A percentile compares a stretch with the other conserved stretches of the same genome.
These are phyloP conservation scores for Linaria vulgaris DNA, from an alignment of 257 asterid genomes.

Conservation along the genomic window DNA sequence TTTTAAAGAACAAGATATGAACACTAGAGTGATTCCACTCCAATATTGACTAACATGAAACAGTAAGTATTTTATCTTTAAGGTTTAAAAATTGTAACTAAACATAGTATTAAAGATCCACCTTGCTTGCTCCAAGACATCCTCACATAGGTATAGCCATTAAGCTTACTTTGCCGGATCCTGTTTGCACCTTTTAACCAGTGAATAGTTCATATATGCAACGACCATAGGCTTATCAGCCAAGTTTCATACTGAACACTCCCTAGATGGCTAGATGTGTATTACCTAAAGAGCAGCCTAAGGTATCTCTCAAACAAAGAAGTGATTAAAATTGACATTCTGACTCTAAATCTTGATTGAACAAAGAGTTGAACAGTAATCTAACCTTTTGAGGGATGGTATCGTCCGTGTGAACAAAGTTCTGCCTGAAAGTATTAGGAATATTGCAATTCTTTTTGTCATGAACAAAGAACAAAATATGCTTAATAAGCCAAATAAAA, in stretches of 20 bases:
- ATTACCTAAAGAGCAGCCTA: neutral
- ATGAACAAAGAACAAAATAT: constrained; percentile 7
- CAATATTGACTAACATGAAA: constrained; percentile 17
- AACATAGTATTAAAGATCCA: constrained; percentile 4
- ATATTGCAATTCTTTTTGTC: neutral
- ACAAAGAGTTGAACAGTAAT: constrained; percentile 21
- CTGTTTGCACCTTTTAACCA: constrained; percentile 12
- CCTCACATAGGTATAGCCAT: neutral
- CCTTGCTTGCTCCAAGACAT: constrained; percentile 12
- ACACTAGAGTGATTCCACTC: constrained; percentile 2
- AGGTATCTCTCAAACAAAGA: neutral
- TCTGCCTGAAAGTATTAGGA: constrained; percentile 49
- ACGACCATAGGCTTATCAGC: neutral
- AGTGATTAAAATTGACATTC: neutral
- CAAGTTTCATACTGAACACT: constrained; percentile 18
- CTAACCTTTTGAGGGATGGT: constrained; percentile 58
- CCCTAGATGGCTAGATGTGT: neutral
- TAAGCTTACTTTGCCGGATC: neutral
- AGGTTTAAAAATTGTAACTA: neutral
- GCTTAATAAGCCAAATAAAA: neutral
- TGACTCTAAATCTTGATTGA: constrained; percentile 10
- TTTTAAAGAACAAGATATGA: neutral
- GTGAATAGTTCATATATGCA: constrained; percentile 9
- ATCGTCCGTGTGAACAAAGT: constrained; percentile 61
- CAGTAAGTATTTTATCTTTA: constrained; percentile 5